phyloP scores from a whole-genome alignment of 768 basidiomycete genomes.

The Boletus vinaceobasis region DNA sequence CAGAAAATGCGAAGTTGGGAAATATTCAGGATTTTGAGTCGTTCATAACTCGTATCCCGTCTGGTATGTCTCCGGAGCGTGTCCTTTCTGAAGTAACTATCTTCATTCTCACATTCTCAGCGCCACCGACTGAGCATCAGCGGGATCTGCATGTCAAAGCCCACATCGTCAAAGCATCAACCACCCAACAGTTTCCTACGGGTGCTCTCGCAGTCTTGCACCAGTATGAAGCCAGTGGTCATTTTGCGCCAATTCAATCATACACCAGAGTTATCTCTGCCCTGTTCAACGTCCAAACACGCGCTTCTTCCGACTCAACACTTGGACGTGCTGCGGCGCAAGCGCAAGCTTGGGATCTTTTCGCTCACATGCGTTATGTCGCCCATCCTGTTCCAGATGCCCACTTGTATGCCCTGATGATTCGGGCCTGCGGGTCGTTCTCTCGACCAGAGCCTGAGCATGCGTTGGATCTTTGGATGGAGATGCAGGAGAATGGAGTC shows the following conservation, averaged over 20 bases:
- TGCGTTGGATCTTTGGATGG: conserved; percentile 88
- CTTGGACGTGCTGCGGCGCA: conserved; percentile 45
- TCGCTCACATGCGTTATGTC: conserved; percentile 93
- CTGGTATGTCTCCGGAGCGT: conserved; percentile 35
- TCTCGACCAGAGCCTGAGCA: conserved; percentile 77
- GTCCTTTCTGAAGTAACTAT: neutral
- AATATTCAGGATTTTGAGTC: conserved; percentile 45
- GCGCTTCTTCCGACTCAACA: conserved; percentile 17
- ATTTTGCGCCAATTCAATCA: conserved; percentile 66
- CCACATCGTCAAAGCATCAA: conserved; percentile 38
- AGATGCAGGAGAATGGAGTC: conserved; percentile 79
- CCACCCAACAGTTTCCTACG: conserved; percentile 46
- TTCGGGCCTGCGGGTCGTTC: conserved; percentile 71
- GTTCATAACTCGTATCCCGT: conserved; percentile 40
- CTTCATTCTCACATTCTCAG: conserved; percentile 19
- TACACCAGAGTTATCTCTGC: conserved; percentile 68
- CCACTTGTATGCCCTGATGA: conserved; percentile 79
- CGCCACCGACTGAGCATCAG: conserved; percentile 48
- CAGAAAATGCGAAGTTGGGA: conserved; percentile 45
- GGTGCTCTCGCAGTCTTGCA: conserved; percentile 68
- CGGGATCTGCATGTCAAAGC: conserved; percentile 72
- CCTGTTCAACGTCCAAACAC: conserved; percentile 47
- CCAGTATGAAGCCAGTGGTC: conserved; percentile 59
- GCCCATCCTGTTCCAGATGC: conserved; percentile 80
- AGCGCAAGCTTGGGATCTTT: conserved; percentile 91